Conservation (phyloP, 2,329 filamentous ascomycete genomes). For the Fusarium longipes region DNA sequence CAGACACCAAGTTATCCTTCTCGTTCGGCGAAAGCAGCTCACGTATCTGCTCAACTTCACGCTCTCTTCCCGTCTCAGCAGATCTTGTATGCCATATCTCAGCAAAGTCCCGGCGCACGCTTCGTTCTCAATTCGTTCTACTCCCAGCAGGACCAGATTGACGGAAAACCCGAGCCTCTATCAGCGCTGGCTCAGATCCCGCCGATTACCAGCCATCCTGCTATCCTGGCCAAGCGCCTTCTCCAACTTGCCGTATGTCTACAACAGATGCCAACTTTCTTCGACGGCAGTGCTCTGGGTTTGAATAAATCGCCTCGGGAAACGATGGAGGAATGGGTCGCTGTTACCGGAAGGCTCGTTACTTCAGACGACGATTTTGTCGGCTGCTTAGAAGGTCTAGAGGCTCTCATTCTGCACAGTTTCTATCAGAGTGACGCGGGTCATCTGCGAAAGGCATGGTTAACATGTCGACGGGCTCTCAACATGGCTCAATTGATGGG, state of each 20-base stretch:
- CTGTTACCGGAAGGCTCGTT: constrained; percentile 53
- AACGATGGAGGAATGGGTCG: constrained; percentile 48
- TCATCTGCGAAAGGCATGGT: constrained; percentile 65
- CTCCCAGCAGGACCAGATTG: constrained; percentile 47
- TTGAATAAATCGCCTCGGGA: constrained; percentile 30
- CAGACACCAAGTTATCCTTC: constrained; percentile 5
- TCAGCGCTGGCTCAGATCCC: constrained; percentile 46
- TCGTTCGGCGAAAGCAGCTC: constrained; percentile 24
- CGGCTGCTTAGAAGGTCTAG: constrained; percentile 63
- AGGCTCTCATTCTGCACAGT: constrained; percentile 61
- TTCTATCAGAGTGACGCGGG: constrained; percentile 65
- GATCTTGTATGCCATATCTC: constrained; percentile 39
- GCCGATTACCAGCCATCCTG: constrained; percentile 59
- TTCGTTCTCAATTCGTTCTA: constrained; percentile 47
- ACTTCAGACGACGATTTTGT: constrained; percentile 64
- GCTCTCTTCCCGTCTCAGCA: constrained; percentile 40
- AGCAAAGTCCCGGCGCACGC: constrained; percentile 41
- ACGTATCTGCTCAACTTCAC: constrained; percentile 34
- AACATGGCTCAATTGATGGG: constrained; percentile 64
- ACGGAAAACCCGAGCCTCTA: constrained; percentile 47
- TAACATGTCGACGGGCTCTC: constrained; percentile 61
- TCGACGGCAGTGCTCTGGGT: constrained; percentile 44
- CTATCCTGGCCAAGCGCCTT: constrained; percentile 60
- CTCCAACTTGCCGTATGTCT: constrained; percentile 59
- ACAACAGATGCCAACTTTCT: constrained; percentile 56